Conservation (phyloP, 371 early-diverging fungal species). For the Gilbertella persicaria region DNA sequence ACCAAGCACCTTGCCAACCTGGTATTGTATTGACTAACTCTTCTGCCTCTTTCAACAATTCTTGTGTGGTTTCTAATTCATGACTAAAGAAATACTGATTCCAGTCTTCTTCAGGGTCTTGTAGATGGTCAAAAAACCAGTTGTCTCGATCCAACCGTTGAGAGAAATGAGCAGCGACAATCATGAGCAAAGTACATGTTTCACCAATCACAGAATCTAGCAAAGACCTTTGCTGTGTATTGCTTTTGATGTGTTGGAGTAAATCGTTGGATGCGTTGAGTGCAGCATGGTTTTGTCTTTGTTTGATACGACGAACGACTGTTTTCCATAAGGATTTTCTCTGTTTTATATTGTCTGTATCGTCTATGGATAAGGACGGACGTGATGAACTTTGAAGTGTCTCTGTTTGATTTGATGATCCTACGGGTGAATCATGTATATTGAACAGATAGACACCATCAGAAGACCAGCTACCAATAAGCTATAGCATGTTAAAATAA, state of each 20-base stretch:
- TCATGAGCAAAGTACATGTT: not conserved
- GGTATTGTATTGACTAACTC: not conserved
- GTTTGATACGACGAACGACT: not conserved
- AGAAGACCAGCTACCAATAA: constrained; percentile 67
- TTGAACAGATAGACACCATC: constrained; percentile 64
- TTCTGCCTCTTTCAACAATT: not conserved
- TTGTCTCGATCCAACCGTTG: not conserved
- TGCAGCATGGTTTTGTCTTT: not conserved
- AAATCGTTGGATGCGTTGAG: not conserved
- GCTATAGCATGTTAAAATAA: constrained; percentile 19
- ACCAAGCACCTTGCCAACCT: constrained; percentile 29
- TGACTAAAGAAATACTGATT: not conserved
- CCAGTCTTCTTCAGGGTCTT: not conserved
- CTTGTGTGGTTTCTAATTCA: not conserved
- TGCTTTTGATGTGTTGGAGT: not conserved
- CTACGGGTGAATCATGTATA: constrained; percentile 40
- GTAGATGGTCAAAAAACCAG: not conserved
- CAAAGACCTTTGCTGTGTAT: not conserved
- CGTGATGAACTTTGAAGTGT: not conserved
- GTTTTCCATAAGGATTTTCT: not conserved
- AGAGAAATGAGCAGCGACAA: not conserved
- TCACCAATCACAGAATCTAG: not conserved
- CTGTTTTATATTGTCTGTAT: too few relatives aligned
- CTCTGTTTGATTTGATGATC: not conserved
- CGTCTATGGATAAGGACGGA: too few relatives aligned